phyloP scores from a whole-genome alignment of 352 stramenopile genomes.

The Globisporangium radiosum region DNA sequence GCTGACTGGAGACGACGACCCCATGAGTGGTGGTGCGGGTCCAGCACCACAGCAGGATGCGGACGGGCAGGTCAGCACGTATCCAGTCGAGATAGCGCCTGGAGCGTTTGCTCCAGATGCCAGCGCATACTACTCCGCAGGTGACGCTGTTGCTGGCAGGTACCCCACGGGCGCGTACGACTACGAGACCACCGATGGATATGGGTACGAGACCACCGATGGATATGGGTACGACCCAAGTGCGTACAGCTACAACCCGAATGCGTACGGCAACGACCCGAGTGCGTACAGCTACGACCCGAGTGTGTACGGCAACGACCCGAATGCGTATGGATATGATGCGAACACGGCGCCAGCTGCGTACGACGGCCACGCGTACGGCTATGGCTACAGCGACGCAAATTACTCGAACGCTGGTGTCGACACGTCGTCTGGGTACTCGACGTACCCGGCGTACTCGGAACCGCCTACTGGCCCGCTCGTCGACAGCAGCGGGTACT shows the following conservation, averaged over 20 bases:
- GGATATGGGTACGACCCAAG: too few species aligned
- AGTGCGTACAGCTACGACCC: slow-evolving; percentile 5
- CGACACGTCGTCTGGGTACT: neutral
- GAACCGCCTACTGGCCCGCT: slow-evolving; percentile 4
- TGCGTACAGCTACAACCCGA: slow-evolving; percentile 5
- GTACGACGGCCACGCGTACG: slow-evolving; percentile 22
- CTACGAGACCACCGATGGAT: neutral
- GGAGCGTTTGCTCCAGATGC: neutral
- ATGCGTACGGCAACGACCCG: too few species aligned
- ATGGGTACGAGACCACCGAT: neutral
- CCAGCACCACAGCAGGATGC: neutral
- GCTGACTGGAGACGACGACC: too few species aligned
- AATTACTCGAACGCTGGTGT: slow-evolving; percentile 4
- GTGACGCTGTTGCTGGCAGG: too few species aligned
- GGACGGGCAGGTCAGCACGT: neutral
- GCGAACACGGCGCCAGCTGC: neutral
- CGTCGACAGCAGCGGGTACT: slow-evolving; percentile 25
- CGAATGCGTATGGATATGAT: slow-evolving; percentile 5
- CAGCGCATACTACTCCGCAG: neutral
- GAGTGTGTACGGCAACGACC: too few species aligned
- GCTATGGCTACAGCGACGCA: slow-evolving; percentile 13
- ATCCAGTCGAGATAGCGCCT: neutral
- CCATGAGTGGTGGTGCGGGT: too few species aligned
- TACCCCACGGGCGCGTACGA: too few species aligned
- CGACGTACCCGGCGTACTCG: neutral